Evolutionary conservation across 2,329 filamentous ascomycete species (phyloP).

Genomic region (Cladophialophora carrionii): DNA sequence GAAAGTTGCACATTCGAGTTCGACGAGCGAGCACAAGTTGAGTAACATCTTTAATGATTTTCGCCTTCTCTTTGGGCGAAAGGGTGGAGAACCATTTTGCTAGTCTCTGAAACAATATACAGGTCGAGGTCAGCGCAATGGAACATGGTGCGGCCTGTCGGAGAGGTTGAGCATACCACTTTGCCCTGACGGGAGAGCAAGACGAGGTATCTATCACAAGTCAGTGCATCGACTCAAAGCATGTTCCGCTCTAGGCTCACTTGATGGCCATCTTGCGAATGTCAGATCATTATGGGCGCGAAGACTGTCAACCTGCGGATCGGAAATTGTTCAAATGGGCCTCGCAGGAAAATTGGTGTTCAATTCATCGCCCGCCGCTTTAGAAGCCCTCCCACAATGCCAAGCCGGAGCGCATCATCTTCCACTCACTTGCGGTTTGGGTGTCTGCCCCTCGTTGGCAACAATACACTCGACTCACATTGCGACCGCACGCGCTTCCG

Average conservation of each 20-base stretch:
- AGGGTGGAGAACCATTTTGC: constrained; percentile 99
- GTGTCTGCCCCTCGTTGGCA: not conserved
- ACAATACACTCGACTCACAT: not conserved
- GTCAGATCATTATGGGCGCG: not conserved
- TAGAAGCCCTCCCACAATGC: not conserved
- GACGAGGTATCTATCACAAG: constrained; percentile 78
- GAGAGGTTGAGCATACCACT: constrained; percentile 72
- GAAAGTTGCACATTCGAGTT: constrained; percentile 99
- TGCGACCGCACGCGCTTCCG: not conserved
- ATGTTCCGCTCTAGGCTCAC: constrained; percentile 44
- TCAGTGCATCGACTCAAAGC: constrained; percentile 24
- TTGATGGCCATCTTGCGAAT: constrained; percentile 57
- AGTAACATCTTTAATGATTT: constrained; percentile 99
- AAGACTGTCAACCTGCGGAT: not conserved
- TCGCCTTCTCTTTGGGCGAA: constrained; percentile 97
- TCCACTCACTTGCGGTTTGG: not conserved
- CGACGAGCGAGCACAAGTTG: constrained; percentile 93
- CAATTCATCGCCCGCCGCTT: not conserved
- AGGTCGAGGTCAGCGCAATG: constrained; percentile 39
- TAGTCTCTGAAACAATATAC: constrained; percentile 68
- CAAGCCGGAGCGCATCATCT: not conserved
- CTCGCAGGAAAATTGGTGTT: not conserved
- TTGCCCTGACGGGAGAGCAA: constrained; percentile 97
- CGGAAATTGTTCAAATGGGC: not conserved
- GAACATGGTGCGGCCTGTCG: constrained; percentile 46